Conservation (phyloP, 352 stramenopile genomes). For the Pythium guiyangense region DNA sequence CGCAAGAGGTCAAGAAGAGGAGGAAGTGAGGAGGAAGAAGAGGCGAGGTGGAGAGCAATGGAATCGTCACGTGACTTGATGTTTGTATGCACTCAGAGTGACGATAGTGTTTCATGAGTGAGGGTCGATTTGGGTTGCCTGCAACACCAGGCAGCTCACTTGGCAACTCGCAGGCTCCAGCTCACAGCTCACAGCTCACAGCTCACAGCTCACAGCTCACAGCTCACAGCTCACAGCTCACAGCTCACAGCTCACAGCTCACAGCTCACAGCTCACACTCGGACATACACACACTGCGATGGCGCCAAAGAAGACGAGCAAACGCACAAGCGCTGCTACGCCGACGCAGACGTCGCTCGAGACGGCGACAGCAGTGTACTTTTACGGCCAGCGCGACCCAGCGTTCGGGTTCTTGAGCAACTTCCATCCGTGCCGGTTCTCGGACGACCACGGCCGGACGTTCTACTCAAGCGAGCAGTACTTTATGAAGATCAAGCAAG, state of each 20-base stretch:
- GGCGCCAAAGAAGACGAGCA: slow-evolving; percentile 3
- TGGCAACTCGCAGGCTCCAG: not conserved
- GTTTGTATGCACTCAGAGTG: not conserved
- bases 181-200: not conserved
- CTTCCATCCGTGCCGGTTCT: slow-evolving; percentile 53
- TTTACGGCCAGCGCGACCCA: slow-evolving; percentile 37
- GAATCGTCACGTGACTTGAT: not conserved
- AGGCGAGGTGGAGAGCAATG: not conserved
- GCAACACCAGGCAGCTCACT: no score
- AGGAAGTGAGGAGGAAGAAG: no score
- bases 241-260: no score
- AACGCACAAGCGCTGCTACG: not conserved
- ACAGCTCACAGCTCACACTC: no score
- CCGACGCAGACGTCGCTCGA: slow-evolving; percentile 23
- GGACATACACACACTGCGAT: no score
- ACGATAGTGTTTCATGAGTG: not conserved
- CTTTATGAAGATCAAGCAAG: slow-evolving; percentile 75
- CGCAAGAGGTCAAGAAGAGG: not conserved
- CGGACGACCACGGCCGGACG: slow-evolving; percentile 19
- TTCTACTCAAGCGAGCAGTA: slow-evolving; percentile 67
- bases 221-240: no score
- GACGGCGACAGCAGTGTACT: slow-evolving; percentile 40
- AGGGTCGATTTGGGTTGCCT: no score
- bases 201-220: no score
- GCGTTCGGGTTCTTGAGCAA: slow-evolving; percentile 56